phyloP scores from a whole-genome alignment of 2,329 filamentous ascomycete species.

The Plenodomus tracheiphilus region DNA sequence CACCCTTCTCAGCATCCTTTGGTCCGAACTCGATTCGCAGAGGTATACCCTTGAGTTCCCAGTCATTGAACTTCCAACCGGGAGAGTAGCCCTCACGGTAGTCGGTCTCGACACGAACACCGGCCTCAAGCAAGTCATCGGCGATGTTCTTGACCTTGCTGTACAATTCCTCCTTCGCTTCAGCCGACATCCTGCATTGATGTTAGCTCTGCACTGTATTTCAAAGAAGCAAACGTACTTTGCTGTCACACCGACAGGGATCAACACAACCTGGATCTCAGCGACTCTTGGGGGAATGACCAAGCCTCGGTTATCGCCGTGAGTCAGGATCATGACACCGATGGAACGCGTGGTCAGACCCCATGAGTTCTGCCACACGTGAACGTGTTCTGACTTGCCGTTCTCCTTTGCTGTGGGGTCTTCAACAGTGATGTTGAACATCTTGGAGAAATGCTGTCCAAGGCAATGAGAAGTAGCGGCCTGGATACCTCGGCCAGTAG shows the following conservation, averaged over 20 bases:
- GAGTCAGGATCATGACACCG: constrained; percentile 98
- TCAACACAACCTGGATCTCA: constrained; percentile 81
- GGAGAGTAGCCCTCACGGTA: constrained; percentile 86
- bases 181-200: constrained; percentile 55
- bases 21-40: constrained; percentile 94
- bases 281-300: constrained; percentile 90
- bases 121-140: constrained; percentile 68
- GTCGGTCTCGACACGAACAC: constrained; percentile 79
- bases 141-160: constrained; percentile 74
- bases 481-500: constrained; percentile 95
- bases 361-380: constrained; percentile 99
- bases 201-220: constrained; percentile 6
- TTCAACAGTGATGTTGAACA: constrained; percentile 98
- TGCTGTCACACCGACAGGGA: constrained; percentile 91
- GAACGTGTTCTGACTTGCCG: constrained; percentile 68
- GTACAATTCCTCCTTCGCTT: constrained; percentile 76
- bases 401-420: constrained; percentile 71
- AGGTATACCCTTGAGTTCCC: constrained; percentile 95
- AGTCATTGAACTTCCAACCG: constrained; percentile 98
- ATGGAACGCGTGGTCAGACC: constrained; percentile 96
- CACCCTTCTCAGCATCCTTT: constrained; percentile 84
- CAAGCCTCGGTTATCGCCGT: constrained; percentile 93
- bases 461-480: constrained; percentile 92
- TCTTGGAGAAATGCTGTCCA: constrained; percentile 98
- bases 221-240: constrained; percentile 61